These are phyloP conservation scores for Fraxinus paxiana DNA, from an alignment of 305 asterid genomes.

Conservation along the genomic window DNA sequence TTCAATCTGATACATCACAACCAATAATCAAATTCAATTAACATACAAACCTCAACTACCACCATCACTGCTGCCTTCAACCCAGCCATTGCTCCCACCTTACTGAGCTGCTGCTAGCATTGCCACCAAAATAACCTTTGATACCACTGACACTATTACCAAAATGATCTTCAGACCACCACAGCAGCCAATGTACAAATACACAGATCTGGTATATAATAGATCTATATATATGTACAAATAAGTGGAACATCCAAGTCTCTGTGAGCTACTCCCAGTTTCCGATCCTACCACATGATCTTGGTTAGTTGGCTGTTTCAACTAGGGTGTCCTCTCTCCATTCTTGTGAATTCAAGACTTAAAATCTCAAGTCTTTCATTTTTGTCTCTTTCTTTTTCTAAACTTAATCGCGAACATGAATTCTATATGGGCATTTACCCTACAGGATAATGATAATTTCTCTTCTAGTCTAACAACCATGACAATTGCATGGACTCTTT, in stretches of 20 bases:
- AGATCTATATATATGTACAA: not conserved
- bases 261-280: not conserved
- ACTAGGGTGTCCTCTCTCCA: not conserved
- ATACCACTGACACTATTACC: not conserved
- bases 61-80: not conserved
- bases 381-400: not conserved
- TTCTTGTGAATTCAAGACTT: not conserved
- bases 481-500: not conserved
- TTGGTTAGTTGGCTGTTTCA: not conserved
- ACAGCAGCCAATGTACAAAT: not conserved
- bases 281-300: not conserved
- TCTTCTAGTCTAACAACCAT: not conserved
- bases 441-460: not conserved
- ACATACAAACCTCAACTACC: not conserved
- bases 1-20: not conserved
- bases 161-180: not conserved
- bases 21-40: not conserved
- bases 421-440: not conserved
- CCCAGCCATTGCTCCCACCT: not conserved
- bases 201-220: not conserved
- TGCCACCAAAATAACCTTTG: not conserved
- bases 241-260: not conserved
- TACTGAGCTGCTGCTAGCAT: not conserved
- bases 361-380: not conserved
- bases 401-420: not conserved